Evolutionary conservation across 75 land plant genomes (phyloP).

Genomic region (Pinus taeda): DNA sequence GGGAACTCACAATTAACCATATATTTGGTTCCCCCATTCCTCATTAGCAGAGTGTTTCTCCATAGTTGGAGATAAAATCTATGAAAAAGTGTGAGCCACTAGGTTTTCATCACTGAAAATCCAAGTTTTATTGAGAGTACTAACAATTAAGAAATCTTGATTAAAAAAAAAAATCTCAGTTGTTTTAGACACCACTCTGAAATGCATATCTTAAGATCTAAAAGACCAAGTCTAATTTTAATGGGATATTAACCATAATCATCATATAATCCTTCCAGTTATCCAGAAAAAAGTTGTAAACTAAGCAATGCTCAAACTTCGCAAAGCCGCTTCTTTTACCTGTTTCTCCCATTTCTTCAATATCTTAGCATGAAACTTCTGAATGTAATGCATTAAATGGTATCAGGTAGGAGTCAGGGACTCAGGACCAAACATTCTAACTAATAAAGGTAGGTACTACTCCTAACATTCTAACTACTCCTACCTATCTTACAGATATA

Average conservation of each 20-base stretch:
- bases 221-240: too few species aligned
- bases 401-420: slow-evolving; percentile 29
- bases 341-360: slow-evolving; percentile 52
- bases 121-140: neutral
- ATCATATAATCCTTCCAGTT: too few species aligned
- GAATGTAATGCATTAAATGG: slow-evolving; percentile 77
- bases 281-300: neutral
- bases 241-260: too few species aligned
- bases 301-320: neutral
- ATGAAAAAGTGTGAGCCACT: neutral
- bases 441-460: too few species aligned
- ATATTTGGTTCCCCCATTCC: neutral
- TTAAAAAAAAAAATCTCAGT: neutral
- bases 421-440: too few species aligned
- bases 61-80: neutral
- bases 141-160: too few species aligned
- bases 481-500: too few species aligned
- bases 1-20: neutral
- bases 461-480: too few species aligned
- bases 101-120: neutral
- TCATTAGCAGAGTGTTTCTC: neutral
- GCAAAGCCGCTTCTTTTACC: neutral
- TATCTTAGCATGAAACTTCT: slow-evolving; percentile 70
- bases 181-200: neutral
- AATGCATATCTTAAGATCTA: neutral